Conservation (phyloP, 129 eudicot species). For the Centrapalus pauciflorus region DNA sequence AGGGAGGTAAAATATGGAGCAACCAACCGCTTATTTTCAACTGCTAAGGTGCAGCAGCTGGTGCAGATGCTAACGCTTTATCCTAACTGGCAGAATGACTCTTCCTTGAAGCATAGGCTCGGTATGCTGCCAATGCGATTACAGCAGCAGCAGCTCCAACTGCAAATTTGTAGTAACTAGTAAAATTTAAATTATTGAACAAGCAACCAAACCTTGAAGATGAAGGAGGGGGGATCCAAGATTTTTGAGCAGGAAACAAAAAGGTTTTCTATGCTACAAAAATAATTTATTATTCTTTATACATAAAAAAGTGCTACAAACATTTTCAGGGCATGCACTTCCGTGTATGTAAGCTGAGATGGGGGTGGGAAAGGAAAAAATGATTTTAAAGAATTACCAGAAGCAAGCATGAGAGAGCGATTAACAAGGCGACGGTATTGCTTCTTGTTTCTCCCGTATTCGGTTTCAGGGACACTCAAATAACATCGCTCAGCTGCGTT, state of each 20-base stretch:
- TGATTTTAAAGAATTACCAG: slow-evolving; percentile 40
- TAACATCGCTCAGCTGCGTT: slow-evolving; percentile 78
- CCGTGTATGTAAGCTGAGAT: too few relatives aligned
- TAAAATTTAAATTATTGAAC: background rate
- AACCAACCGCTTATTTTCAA: slow-evolving; percentile 22
- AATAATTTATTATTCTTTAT: too few relatives aligned
- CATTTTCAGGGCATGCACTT: too few relatives aligned
- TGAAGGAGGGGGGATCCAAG: background rate
- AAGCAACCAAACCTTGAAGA: background rate
- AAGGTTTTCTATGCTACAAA: too few relatives aligned
- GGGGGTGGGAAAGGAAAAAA: too few relatives aligned
- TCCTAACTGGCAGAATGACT: slow-evolving; percentile 52
- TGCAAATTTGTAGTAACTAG: slow-evolving; percentile 29
- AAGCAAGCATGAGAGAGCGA: slow-evolving; percentile 61
- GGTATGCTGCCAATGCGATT: slow-evolving; percentile 73
- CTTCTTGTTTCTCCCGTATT: slow-evolving; percentile 65
- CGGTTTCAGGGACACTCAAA: slow-evolving; percentile 76
- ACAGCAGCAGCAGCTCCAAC: slow-evolving; percentile 79
- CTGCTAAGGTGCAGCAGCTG: slow-evolving; percentile 8
- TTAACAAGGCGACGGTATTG: slow-evolving; percentile 59
- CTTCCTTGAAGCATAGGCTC: slow-evolving; percentile 67
- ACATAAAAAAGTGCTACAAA: too few relatives aligned
- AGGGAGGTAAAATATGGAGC: background rate
- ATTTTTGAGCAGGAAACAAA: too few relatives aligned
- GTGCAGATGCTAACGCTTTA: slow-evolving; percentile 11